Percentiles rank a stretch among this genome's conserved stretches.
phyloP scores from a whole-genome alignment of 495 filamentous ascomycete genomes.

The Penicillium silybi region DNA sequence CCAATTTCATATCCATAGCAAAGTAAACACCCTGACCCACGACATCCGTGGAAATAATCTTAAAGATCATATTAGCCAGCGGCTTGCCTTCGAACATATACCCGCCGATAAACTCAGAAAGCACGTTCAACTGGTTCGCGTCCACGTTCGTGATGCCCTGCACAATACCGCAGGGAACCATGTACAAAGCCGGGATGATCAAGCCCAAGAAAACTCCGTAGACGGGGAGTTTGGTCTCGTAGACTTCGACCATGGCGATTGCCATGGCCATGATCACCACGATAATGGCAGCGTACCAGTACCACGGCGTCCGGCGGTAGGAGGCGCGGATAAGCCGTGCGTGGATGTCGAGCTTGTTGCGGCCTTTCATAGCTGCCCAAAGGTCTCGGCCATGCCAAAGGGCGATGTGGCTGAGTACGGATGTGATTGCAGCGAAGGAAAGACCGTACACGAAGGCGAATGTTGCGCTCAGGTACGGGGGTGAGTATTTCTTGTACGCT shows the following conservation, averaged over 20 bases:
- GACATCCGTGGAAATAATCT: slow-evolving; percentile 20
- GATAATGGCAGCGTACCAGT: slow-evolving; percentile 75
- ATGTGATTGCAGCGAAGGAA: slow-evolving; percentile 75
- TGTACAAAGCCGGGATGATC: slow-evolving; percentile 66
- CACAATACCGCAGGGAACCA: slow-evolving; percentile 81
- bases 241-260: slow-evolving; percentile 78
- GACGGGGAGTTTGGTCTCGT: slow-evolving; percentile 75
- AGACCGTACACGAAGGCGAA: slow-evolving; percentile 79
- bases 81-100: slow-evolving; percentile 32
- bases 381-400: slow-evolving; percentile 57
- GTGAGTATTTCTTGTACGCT: slow-evolving; percentile 74
- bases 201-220: slow-evolving; percentile 76
- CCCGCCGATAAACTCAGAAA: slow-evolving; percentile 32
- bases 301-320: slow-evolving; percentile 73
- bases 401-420: slow-evolving; percentile 58
- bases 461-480: slow-evolving; percentile 76
- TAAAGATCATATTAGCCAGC: slow-evolving; percentile 37
- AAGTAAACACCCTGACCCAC: slow-evolving; percentile 31
- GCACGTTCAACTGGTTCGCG: slow-evolving; percentile 50
- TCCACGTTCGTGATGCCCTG: slow-evolving; percentile 88
- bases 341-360: slow-evolving; percentile 55
- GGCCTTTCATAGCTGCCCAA: slow-evolving; percentile 42
- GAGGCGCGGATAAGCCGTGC: slow-evolving; percentile 66
- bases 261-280: slow-evolving; percentile 68
- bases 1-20: slow-evolving; percentile 42